phyloP scores from a whole-genome alignment of 1,284 basidiomycete species.

The Cutaneotrichosporon sp. region DNA sequence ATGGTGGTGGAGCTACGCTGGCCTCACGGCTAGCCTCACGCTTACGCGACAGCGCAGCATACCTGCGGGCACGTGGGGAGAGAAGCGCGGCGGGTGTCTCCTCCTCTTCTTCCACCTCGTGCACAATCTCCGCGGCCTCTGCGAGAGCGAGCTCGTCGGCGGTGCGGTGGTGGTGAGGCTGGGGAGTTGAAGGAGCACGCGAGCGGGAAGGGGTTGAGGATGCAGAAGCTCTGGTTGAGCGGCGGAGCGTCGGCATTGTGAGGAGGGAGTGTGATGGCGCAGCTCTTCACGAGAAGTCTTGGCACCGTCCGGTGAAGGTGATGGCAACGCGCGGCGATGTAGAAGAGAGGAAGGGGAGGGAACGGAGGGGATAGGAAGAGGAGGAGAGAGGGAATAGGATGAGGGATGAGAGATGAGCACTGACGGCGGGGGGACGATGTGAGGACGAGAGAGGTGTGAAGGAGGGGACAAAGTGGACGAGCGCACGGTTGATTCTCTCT shows the following conservation, averaged over 20 bases:
- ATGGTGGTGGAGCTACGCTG: too few relatives aligned
- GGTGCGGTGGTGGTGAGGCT: constrained; percentile 30
- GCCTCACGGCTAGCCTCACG: constrained; percentile 5
- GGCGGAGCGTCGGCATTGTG: constrained; percentile 17
- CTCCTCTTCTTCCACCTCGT: constrained; percentile 17
- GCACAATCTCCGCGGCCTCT: constrained; percentile 34
- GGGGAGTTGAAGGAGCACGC: constrained; percentile 13
- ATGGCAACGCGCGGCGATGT: background rate
- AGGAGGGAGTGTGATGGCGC: background rate
- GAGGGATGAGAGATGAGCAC: constrained; percentile 4
- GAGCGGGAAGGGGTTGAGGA: constrained; percentile 5
- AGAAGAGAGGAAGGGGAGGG: background rate
- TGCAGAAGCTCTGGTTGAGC: background rate
- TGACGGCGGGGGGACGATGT: background rate
- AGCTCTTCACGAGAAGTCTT: background rate
- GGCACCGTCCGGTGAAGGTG: background rate
- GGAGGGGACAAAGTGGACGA: background rate
- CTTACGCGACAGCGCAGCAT: constrained; percentile 15
- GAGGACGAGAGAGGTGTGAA: background rate
- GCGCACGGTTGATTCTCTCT: background rate
- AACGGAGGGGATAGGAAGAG: too few relatives aligned
- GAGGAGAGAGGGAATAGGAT: background rate
- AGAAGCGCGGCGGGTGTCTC: constrained; percentile 6
- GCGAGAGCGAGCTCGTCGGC: constrained; percentile 38
- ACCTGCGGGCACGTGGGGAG: constrained; percentile 17